Evolutionary conservation across 2,329 filamentous ascomycete species (phyloP), one percentile per base, ranked within the genome.

Genomic region (Ophiostoma himal-ulmi): DNA sequence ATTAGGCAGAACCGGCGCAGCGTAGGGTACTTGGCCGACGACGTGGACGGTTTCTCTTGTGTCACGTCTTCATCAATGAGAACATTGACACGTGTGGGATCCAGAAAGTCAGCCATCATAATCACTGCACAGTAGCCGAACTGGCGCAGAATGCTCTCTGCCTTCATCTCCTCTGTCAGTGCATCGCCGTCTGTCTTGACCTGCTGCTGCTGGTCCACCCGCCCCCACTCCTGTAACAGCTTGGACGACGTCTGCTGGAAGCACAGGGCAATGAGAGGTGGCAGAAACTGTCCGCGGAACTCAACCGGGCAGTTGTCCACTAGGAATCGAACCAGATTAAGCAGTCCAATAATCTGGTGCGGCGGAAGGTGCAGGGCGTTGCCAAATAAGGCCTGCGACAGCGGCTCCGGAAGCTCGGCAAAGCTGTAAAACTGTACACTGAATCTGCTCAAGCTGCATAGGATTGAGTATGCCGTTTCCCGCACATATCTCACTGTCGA

Each of bases 91-190:
- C 87, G 82, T 67, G 85, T 84, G 17, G 93, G 91, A 77, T 96
- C 94, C 30, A 99, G 83, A 75, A 98, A 89, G 74, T 93, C 91
- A 8, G 93, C 92, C 73, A 97, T 91, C 85, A 98, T 93, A 75
- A 95, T 89, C 39, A 97, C 93, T 1, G 94, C 92, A 3, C 93
- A 93, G 79, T 96, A 95, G 0, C 94, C 97, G 68, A 98, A 85
- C 78, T 97, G 93, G 26, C 95, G 88, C 65, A 99, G 82, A 39
- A 99, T 96, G 77, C 94, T 98, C 79, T 99, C 95, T 7, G 92
- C 90, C 80, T 97, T 97, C 95, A 99, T 99, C 81, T 99, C 95
- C 75, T 97, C 93, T 1, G 91, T 92, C 69, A 99, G 82, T 72
- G 92, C 91, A 70, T 94, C 92, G 26, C 89, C 89, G 3, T 89